Base-by-base conservation (phyloP, 768 basidiomycete genomes). In the Phaffia australis region DNA sequence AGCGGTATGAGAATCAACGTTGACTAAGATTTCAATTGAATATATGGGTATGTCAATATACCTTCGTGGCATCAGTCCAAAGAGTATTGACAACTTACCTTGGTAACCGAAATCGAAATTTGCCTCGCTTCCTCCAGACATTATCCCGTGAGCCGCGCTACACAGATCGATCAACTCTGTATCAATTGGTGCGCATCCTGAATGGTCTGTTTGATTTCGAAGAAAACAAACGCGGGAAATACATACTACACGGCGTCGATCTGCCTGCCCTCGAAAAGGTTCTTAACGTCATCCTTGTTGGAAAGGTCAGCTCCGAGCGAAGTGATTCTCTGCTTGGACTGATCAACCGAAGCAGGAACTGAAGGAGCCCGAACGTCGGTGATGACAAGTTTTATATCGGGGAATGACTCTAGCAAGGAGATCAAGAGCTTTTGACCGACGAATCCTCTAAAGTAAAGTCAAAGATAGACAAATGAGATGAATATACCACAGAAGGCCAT, bases 81-180 rank as follows among this genome's bases (percentile, higher is more conserved):
- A 49, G 7, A 19, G 2, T 19, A 19, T 11, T 3, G 25, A 35
- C 2, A 0, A 42, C 64, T 11, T 8, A 65, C 64, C 64, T 54
- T 59, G 57, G 62, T 72, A 73, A n/a, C 82, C 83, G 0, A 84
- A 71, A 51, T 82, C 81, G 72, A 85, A 84, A 69, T 83, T 79
- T 66, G 82, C 81, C 72, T 85, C 84, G 19, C 82, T 79, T 47
- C 82, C 82, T 19, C 83, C 80, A 29, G 82, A 83, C 84, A 85
- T 84, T 71, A 84, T 82, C 1, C 84, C 84, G 63, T 62, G 59
- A 18, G 61, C 48, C 7, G 66, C 57, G 55, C 35, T 42, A 42
- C 35, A 4, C 35, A 42, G 15, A 65, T n/a, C 14, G 16, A 56
- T 21, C 49, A 49, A 61, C 21, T 3, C 58, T 55, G 7, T 11